Base-by-base conservation (phyloP, 768 basidiomycete genomes). In the Lactifluus subvellereus region DNA sequence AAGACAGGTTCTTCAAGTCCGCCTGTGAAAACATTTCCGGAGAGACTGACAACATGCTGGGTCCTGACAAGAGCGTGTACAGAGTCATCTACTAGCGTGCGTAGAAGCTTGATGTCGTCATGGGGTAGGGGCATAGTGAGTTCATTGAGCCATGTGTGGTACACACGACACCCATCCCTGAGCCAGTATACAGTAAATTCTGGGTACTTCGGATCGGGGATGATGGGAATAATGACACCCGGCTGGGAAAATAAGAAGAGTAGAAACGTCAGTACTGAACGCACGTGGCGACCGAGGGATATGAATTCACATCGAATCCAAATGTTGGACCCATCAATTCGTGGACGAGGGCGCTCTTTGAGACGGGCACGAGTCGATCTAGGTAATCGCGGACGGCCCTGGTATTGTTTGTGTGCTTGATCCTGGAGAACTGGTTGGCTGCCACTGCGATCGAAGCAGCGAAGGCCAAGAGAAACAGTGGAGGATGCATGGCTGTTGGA, bases 1-100 rank as follows among this genome's bases (percentile, higher is more conserved):
- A 60, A 60, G 27, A 54, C 59, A 22, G 58, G 22, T 45, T 60
- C 53, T 22, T 60, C 59, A 11, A 64, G 53, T n/a, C 58, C 51
- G 14, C 58, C 53, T 18, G 52, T 61, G 48, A 64, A 64, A 35
- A 64, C n/a, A 10, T 60, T 60, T 32, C 63, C 59, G 16, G 59
- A 32, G 32, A 64, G 51, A 9, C 63, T 56, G 59, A 53, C 52
- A 6, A 64, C 59, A 1, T 64, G 59, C 59, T 64, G 63, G 4
- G 52, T 54, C 22, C 63, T 47, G 43, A 64, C n/a, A 11, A 56
- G 53, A 6, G 54, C 63, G 33, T 49, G 48, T 13, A 55, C 54
- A 6, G 48, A 11, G 38, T 64, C 63, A 4, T 61, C 63, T 4
- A 64, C 8, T 20, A 55, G 45, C 16, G 62, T 37, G n/a, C 62